Percentiles rank a stretch among this genome's conserved stretches.
These are phyloP conservation scores for Fusarium chaquense DNA, from an alignment of 2,329 filamentous ascomycete genomes.

Conservation along the genomic window DNA sequence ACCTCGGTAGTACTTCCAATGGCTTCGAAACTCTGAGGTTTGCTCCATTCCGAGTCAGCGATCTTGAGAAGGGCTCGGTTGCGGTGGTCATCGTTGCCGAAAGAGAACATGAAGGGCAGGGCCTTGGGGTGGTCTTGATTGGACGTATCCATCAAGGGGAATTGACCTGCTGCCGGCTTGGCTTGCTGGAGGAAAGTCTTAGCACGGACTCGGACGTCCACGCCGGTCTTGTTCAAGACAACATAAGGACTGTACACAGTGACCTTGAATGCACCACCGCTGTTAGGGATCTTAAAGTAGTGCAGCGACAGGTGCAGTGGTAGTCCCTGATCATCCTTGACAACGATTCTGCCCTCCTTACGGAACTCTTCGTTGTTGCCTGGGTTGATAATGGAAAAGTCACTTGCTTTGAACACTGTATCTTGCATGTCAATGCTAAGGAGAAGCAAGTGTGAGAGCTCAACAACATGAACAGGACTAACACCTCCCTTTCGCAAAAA, in stretches of 20 bases:
- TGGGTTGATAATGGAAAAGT: conserved; percentile 97
- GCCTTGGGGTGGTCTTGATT: conserved; percentile 75
- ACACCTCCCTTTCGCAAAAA: conserved; percentile 96
- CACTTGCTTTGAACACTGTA: conserved; percentile 91
- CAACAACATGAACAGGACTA: conserved; percentile 96
- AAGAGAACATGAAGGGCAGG: conserved; percentile 96
- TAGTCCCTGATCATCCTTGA: conserved; percentile 87
- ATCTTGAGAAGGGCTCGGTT: conserved; percentile 91
- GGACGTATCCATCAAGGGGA: conserved; percentile 64
- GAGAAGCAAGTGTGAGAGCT: conserved; percentile 91
- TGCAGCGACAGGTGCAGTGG: conserved; percentile 86
- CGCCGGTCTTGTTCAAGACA: conserved; percentile 92
- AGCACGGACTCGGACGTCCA: conserved; percentile 87
- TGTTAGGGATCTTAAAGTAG: conserved; percentile 90
- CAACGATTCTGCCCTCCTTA: conserved; percentile 80
- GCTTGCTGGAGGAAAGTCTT: conserved; percentile 90
- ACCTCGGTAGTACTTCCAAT: conserved; percentile 94
- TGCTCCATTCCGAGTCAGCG: conserved; percentile 94
- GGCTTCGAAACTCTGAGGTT: conserved; percentile 96
- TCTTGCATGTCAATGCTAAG: conserved; percentile 98
- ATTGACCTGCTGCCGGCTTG: conserved; percentile 85
- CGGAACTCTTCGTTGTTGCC: conserved; percentile 89
- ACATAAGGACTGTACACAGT: conserved; percentile 96
- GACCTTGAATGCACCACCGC: conserved; percentile 95
- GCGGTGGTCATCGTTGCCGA: conserved; percentile 85